Percentiles rank a stretch among this genome's conserved stretches.
Evolutionary conservation across 495 filamentous ascomycete species (phyloP).

Genomic region (Penicillium turbatum): DNA sequence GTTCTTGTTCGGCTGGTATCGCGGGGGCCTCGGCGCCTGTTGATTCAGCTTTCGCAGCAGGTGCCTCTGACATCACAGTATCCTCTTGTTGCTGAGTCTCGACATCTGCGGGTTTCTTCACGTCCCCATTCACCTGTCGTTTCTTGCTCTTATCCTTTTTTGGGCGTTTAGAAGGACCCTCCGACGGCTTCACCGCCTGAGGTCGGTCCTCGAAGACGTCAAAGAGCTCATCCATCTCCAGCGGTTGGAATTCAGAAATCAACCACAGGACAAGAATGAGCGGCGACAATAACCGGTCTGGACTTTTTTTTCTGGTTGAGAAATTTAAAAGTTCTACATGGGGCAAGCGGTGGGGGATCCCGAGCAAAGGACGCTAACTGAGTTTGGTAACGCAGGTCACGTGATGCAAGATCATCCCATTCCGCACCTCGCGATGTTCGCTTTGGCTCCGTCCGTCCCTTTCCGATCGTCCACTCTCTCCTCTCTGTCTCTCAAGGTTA

Average conservation of each 20-base stretch:
- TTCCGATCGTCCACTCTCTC: conserved; percentile 32
- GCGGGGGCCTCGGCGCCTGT: conserved; percentile 19
- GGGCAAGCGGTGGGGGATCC: conserved; percentile 25
- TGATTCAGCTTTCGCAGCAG: conserved; percentile 22
- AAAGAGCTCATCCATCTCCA: conserved; percentile 74
- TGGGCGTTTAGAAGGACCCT: conserved; percentile 31
- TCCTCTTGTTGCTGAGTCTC: conserved; percentile 50
- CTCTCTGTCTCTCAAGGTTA: conserved; percentile 33
- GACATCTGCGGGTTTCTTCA: conserved; percentile 48
- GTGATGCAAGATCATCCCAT: conserved; percentile 27
- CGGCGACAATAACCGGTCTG: conserved; percentile 6
- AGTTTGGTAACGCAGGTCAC: conserved; percentile 13
- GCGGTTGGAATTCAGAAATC: conserved; percentile 11
- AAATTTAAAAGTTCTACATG: conserved; percentile 34
- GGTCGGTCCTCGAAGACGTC: conserved; percentile 74
- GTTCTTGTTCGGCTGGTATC: conserved; percentile 25
- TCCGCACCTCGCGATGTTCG: conserved; percentile 27
- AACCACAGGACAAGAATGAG: conserved; percentile 12
- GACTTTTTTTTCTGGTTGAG: conserved; percentile 27
- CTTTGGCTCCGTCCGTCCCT: conserved; percentile 25
- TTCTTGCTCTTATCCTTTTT: conserved; percentile 69
- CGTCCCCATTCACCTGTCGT: conserved; percentile 73
- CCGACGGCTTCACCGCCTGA: conserved; percentile 33
- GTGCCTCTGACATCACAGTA: conserved; percentile 32
- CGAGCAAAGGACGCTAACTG: conserved; percentile 7